These are phyloP conservation scores for Wickerhamomyces sydowiorum DNA, from an alignment of 805 yeast genomes.

Conservation along the genomic window DNA sequence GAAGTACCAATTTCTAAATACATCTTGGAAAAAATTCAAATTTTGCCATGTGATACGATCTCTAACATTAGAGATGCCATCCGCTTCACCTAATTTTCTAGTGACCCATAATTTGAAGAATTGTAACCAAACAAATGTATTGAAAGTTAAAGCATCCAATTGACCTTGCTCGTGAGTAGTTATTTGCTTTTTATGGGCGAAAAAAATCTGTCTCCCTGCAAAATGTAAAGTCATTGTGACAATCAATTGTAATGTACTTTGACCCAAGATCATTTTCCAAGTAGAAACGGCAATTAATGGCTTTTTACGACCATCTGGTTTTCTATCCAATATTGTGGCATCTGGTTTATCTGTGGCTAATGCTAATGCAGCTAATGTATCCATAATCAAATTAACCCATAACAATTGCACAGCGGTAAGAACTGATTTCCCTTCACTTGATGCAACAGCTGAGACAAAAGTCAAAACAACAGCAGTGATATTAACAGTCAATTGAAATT, in stretches of 20 bases:
- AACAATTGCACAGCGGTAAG: constrained; percentile 94
- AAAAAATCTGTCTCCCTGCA: constrained; percentile 63
- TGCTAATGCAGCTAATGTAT: constrained; percentile 95
- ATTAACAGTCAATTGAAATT: constrained; percentile 94
- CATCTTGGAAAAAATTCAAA: constrained; percentile 77
- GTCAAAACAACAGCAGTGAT: constrained; percentile 94
- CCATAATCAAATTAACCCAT: constrained; percentile 98
- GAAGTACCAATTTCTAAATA: constrained; percentile 81
- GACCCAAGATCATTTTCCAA: constrained; percentile 98
- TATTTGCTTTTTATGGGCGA: constrained; percentile 21
- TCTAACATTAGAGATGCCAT: constrained; percentile 50
- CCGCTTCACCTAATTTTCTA: constrained; percentile 86
- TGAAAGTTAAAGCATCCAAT: constrained; percentile 83
- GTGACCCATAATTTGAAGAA: constrained; percentile 89
- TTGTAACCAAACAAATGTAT: constrained; percentile 97
- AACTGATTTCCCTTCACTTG: constrained; percentile 74
- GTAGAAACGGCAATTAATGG: constrained; percentile 84
- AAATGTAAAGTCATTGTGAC: constrained; percentile 81
- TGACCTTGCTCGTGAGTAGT: constrained; percentile 46
- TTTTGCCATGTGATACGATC: constrained; percentile 58
- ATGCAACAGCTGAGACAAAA: constrained; percentile 88
- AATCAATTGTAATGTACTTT: constrained; percentile 68
- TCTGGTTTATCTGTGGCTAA: constrained; percentile 97
- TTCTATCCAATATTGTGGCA: constrained; percentile 66
- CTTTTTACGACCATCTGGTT: constrained; percentile 76